These are phyloP conservation scores for Saturnispora saitoi DNA, from an alignment of 805 yeast genomes.

Conservation along the genomic window DNA sequence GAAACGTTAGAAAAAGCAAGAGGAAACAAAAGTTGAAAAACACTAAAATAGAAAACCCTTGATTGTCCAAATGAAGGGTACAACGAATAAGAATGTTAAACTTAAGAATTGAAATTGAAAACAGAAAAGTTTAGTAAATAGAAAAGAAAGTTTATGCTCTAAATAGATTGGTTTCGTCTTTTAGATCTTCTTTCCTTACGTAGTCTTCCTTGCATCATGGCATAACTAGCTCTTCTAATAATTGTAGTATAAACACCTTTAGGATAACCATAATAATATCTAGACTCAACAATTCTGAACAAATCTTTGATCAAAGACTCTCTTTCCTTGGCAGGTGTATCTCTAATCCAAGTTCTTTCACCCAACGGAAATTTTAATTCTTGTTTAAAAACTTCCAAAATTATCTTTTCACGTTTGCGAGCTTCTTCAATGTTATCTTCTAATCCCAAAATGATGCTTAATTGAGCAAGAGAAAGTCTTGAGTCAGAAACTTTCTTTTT, in stretches of 20 bases:
- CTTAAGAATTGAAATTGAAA: background rate
- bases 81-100: background rate
- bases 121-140: background rate
- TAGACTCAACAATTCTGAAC: conserved; percentile 35
- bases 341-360: conserved; percentile 77
- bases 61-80: no score
- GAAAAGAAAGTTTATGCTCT: background rate
- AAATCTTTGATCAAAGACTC: conserved; percentile 40
- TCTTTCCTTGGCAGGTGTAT: conserved; percentile 51
- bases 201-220: conserved; percentile 68
- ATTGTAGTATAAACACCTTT: conserved; percentile 56
- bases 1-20: no score
- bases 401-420: conserved; percentile 42
- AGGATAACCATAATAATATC: conserved; percentile 45
- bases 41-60: no score
- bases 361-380: conserved; percentile 69
- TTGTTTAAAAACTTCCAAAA: conserved; percentile 43
- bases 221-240: conserved; percentile 73
- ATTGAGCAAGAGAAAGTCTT: conserved; percentile 47
- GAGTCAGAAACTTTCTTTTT: conserved; percentile 35
- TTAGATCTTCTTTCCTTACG: conserved; percentile 54
- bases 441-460: conserved; percentile 44
- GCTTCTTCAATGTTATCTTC: conserved; percentile 46
- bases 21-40: no score
- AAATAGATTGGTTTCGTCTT: background rate